Evolutionary conservation across 306 rosid genomes (phyloP).

Genomic region (Cucurbita pepo): DNA sequence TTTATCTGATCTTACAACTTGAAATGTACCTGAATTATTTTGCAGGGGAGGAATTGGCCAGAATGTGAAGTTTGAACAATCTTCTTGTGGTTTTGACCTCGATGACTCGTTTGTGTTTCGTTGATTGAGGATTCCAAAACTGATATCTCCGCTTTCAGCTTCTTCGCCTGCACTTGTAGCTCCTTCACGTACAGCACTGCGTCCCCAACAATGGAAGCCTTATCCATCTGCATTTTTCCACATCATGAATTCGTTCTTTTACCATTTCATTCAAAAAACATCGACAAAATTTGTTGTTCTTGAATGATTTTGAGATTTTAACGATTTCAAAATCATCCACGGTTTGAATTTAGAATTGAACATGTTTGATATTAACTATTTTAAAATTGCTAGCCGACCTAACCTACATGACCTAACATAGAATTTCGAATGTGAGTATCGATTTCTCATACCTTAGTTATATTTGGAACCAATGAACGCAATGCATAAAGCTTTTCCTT

Average conservation of each 20-base stretch:
- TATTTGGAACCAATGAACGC: slow-evolving; percentile 79
- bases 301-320: too few species aligned
- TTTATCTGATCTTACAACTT: neutral
- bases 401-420: too few species aligned
- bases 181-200: slow-evolving; percentile 58
- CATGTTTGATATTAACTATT: too few species aligned
- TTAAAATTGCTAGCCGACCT: too few species aligned
- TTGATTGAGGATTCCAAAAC: slow-evolving; percentile 48
- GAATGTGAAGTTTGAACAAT: slow-evolving; percentile 11
- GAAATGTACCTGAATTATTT: slow-evolving; percentile 43
- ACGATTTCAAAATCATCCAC: too few species aligned
- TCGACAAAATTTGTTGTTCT: too few species aligned
- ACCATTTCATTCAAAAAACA: neutral
- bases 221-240: slow-evolving; percentile 51
- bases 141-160: slow-evolving; percentile 54
- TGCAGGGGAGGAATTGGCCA: slow-evolving; percentile 22
- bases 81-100: slow-evolving; percentile 11
- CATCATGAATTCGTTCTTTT: neutral
- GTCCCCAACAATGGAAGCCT: slow-evolving; percentile 88
- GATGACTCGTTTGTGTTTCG: slow-evolving; percentile 20
- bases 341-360: too few species aligned
- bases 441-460: slow-evolving; percentile 43
- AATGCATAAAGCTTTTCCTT: slow-evolving; percentile 85
- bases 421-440: neutral
- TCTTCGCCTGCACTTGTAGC: slow-evolving; percentile 57